These are phyloP conservation scores for Acanthamoeba royreba DNA, from an alignment of 208 protist genomes.

Conservation along the genomic window DNA sequence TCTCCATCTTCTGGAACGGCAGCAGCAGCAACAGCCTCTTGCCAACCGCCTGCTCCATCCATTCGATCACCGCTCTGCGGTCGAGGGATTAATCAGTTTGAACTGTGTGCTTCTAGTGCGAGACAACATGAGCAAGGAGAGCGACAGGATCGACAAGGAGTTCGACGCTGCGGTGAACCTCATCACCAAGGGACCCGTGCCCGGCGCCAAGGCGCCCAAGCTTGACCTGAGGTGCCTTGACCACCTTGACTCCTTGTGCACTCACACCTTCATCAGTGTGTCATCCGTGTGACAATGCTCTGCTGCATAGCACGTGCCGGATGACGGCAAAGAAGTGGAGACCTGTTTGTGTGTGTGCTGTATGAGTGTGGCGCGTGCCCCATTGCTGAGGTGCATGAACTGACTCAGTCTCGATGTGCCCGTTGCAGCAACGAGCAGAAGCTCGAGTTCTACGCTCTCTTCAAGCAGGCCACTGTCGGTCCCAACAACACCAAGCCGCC, in stretches of 20 bases:
- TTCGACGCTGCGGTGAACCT: constrained; percentile 25
- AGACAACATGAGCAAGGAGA: not conserved
- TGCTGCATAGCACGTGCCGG: too few species aligned
- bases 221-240: not conserved
- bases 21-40: not conserved
- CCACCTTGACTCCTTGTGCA: not conserved
- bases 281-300: too few species aligned
- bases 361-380: too few species aligned
- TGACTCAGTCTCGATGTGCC: not conserved
- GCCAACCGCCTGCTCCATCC: not conserved
- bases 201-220: constrained; percentile 5
- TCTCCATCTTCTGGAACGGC: not conserved
- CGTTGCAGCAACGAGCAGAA: constrained; percentile 79
- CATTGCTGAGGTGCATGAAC: too few species aligned
- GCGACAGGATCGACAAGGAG: constrained; percentile 4
- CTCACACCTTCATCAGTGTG: too few species aligned
- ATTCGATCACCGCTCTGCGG: not conserved
- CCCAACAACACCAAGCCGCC: constrained; percentile 75
- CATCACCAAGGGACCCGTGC: constrained; percentile 13
- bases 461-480: constrained; percentile 96
- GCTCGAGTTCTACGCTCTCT: constrained; percentile 93
- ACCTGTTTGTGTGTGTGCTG: too few species aligned
- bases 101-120: not conserved
- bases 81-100: constrained; percentile 25
- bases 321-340: too few species aligned